Conservation (phyloP, 2,329 filamentous ascomycete species). For the Mycosphaerella sp. region DNA sequence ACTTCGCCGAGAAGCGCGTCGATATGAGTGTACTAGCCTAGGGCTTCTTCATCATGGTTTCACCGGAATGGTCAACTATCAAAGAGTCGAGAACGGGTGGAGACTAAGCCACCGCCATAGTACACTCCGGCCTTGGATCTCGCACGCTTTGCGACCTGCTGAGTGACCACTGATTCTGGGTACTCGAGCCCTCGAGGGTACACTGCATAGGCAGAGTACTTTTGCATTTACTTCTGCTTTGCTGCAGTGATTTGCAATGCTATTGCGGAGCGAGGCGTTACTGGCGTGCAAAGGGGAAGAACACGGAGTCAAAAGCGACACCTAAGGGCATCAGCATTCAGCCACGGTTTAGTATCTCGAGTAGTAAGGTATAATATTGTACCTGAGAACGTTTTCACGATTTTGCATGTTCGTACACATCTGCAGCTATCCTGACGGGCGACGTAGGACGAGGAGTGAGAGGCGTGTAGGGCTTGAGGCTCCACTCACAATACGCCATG, state of each 20-base stretch:
- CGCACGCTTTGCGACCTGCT: too few species aligned
- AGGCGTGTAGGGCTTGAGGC: too few species aligned
- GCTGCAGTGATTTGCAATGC: not conserved
- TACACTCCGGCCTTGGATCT: too few species aligned
- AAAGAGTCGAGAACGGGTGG: too few species aligned
- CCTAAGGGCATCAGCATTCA: not conserved
- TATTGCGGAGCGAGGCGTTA: not conserved
- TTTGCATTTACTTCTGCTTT: not conserved
- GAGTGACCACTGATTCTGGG: too few species aligned
- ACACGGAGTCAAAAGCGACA: not conserved
- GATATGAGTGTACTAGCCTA: slow-evolving; percentile 30
- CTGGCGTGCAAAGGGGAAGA: not conserved
- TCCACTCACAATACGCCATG: too few species aligned
- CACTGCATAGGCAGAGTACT: not conserved
- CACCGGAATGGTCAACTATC: too few species aligned
- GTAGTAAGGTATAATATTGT: not conserved
- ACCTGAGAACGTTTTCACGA: not conserved
- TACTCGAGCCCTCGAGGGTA: not conserved
- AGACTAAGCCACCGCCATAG: too few species aligned
- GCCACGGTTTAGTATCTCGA: not conserved
- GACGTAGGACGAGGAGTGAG: too few species aligned
- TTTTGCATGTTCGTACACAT: not conserved
- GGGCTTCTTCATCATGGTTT: not conserved
- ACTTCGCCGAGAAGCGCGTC: slow-evolving; percentile 54
- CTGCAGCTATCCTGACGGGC: too few species aligned